Conservation (phyloP, 2,329 filamentous ascomycete genomes). For the Aspergillus japonicus region DNA sequence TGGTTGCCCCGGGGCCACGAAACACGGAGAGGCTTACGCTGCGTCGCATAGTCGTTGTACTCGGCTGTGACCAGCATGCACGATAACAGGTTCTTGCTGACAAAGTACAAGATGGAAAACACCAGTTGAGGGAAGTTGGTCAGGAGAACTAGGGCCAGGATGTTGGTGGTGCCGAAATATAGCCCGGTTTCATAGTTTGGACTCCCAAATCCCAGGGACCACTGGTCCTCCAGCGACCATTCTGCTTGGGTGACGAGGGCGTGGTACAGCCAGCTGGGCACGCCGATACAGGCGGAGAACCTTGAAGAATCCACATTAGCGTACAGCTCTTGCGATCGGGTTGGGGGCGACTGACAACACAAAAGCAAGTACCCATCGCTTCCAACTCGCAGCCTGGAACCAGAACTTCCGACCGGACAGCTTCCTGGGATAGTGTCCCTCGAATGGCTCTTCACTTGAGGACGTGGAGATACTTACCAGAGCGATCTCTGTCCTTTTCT, state of each 20-base stretch:
- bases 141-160: constrained; percentile 16
- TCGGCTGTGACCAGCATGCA: constrained; percentile 50
- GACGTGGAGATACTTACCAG: background rate
- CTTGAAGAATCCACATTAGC: background rate
- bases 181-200: background rate
- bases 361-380: background rate
- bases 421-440: background rate
- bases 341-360: background rate
- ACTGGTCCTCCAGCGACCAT: background rate
- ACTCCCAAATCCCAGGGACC: background rate
- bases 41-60: constrained; percentile 42
- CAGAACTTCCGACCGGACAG: constrained; percentile 1
- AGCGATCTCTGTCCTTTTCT: background rate
- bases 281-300: background rate
- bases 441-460: background rate
- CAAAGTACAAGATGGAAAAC: constrained; percentile 34
- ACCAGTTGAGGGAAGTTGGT: constrained; percentile 34
- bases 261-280: background rate
- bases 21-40: constrained; percentile 42
- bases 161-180: background rate
- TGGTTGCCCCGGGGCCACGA: constrained; percentile 41
- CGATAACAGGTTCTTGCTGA: constrained; percentile 41
- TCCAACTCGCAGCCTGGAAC: constrained; percentile 6
- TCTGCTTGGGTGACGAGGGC: background rate
- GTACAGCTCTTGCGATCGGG: too few relatives aligned